A percentile compares a stretch with the other conserved stretches of the same genome.
Conservation (phyloP, 129 eudicot species). For the Mikania micrantha region DNA sequence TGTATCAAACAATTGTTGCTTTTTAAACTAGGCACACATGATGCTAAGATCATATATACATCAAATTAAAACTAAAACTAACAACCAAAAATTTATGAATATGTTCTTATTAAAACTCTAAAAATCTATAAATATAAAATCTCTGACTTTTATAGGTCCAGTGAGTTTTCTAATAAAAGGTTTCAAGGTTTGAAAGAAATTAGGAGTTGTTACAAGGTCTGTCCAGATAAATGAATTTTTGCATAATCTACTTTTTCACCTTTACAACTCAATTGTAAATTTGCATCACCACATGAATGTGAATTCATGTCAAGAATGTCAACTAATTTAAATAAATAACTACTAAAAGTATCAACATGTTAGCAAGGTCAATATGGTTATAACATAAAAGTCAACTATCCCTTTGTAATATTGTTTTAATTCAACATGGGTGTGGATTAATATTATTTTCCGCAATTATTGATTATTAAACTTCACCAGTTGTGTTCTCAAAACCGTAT, state of each 20-base stretch:
- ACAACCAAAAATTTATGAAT: no score
- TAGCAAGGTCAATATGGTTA: slow-evolving; percentile 6
- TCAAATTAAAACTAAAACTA: no score
- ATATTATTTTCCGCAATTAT: slow-evolving; percentile 1
- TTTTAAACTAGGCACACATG: no score
- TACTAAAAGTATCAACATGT: neutral
- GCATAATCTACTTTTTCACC: no score
- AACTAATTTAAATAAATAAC: neutral
- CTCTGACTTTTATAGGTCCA: neutral
- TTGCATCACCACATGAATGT: no score
- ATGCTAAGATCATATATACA: no score
- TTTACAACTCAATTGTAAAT: no score
- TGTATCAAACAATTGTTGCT: no score
- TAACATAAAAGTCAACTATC: slow-evolving; percentile 19
- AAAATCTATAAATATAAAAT: neutral
- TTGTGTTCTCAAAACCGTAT: neutral
- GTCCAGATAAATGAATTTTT: neutral
- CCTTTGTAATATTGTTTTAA: neutral
- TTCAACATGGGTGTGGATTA: slow-evolving; percentile 9
- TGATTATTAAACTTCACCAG: slow-evolving; percentile 21
- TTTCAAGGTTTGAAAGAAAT: no score
- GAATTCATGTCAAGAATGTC: no score
- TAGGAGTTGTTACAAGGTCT: no score
- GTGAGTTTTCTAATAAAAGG: neutral
- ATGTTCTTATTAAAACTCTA: no score